Base-by-base conservation (phyloP, 371 early-diverging fungal genomes). In the Umbelopsis sp. region DNA sequence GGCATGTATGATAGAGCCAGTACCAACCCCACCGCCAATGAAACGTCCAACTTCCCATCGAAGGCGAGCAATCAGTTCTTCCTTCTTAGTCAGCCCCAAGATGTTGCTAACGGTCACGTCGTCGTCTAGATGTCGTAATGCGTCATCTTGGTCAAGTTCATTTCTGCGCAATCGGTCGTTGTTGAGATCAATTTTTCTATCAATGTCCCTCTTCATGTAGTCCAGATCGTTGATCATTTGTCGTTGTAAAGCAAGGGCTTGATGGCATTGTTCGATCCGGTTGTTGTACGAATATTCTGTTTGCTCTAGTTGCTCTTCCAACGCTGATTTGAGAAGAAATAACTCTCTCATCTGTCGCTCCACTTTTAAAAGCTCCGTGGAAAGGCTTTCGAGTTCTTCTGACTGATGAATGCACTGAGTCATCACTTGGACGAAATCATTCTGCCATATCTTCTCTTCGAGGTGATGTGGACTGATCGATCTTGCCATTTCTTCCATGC, bases 11-110 rank as follows among this genome's bases (percentile, higher is more conserved):
- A 82, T 70, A 70, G 74, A 76, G 4, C 82, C 82, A 4, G 82
- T 82, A 5, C 82, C 82, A 22, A 82, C 78, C 50, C 80, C 80
- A 24, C 78, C 82, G 16, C 80, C 82, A 20, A 82, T 74, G 71
- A 76, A 76, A 76, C 78, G 79, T 41, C 80, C 82, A 44, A 82
- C 72, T 63, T 82, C 74, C 80, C 80, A 82, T 22, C 80, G 69
- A 74, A 82, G 74, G 51, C 76, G 73, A 32, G 78, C 74, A 35
- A 82, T 69, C 10, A 75, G 24, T 64, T 82, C 80, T 20, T 72
- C 70, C 63, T 78, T 79, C 14, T 78, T 70, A 44, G 77, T 76
- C 70, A 82, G 46, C 4, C 70, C 65, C 16, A 80, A 44, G 12
- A 82, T 53, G 57, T 80, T 77, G 12, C 74, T 69, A 9, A 80